Evolutionary conservation across 352 stramenopile genomes (phyloP), one percentile per base, ranked within the genome.

Genomic region (Phytophthora capsici): DNA sequence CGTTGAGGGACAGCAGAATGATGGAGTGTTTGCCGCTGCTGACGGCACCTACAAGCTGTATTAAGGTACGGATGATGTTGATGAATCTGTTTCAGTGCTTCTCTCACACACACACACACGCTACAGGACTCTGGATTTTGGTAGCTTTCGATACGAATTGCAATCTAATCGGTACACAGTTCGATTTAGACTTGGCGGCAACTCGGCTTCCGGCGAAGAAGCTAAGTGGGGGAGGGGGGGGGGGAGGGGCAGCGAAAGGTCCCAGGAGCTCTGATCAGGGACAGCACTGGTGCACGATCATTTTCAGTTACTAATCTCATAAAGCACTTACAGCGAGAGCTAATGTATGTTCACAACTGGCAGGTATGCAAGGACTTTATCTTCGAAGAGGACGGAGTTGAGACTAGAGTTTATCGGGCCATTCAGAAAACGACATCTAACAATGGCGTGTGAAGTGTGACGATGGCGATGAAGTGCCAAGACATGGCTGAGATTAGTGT

Each of bases 11-110:
- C 52, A 60, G 17, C 8, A 48, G 20, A 46, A 4, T 20, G 65
- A 59, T 13, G 59, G 53, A 6, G 47, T 69, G 2, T 53, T 69
- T 49, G 65, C 28, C 0, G 46, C 46, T 20, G 34, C 46, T 6
- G 65, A 73, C 32, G 57, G 47, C 3, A 63, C 47, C 1, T 66
- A 71, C 41, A 60, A 55, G 44, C 37, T 60, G 0, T 56, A 66
- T 37, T 66, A 40, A 4, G 46, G 56, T 52, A 52, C 2, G 34
- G 4, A n/a, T 13, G 10, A 6, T 13, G 34, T 38, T 13, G 10
- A n/a, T 38, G 6, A 38, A 28, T 28, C 25, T 28, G 1, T 28
- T 1, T 28, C 3, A 28, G 9, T 16, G 32, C 9, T 38, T 38
- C n/a, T n/a, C n/a, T n/a, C n/a, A n/a, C n/a, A n/a, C n/a, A n/a